A percentile compares a stretch with the other conserved stretches of the same genome.
Conservation (phyloP, 1,284 basidiomycete genomes). For the Apiotrichum akiyoshidainum region DNA sequence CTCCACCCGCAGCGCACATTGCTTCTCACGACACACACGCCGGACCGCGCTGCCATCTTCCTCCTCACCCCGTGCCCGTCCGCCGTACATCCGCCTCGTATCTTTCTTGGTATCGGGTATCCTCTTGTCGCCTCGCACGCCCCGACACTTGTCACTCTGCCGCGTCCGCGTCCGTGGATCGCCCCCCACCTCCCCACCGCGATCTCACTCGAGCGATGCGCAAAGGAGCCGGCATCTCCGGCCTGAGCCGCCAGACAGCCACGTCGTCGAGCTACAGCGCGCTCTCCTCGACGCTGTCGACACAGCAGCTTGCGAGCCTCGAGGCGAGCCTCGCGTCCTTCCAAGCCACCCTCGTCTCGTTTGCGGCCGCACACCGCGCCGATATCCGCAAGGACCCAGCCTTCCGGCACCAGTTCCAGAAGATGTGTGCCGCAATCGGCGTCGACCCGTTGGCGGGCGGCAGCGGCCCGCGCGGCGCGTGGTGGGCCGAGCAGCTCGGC, state of each 20-base stretch:
- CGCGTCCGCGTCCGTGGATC: too few species aligned
- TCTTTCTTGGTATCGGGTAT: too few species aligned
- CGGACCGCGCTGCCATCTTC: too few species aligned
- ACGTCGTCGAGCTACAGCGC: conserved; percentile 62
- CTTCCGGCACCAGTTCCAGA: conserved; percentile 88
- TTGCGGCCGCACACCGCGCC: conserved; percentile 77
- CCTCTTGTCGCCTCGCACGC: too few species aligned
- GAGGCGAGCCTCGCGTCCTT: conserved; percentile 72
- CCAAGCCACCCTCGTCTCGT: conserved; percentile 71
- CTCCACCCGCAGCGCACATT: too few species aligned
- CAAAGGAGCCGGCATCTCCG: conserved; percentile 55
- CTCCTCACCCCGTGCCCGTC: too few species aligned
- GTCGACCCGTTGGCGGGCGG: conserved; percentile 82
- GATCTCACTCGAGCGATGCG: too few species aligned
- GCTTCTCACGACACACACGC: too few species aligned
- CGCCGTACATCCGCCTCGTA: too few species aligned
- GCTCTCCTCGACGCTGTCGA: conserved; percentile 74
- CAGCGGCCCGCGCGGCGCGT: conserved; percentile 50
- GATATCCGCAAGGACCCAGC: conserved; percentile 81
- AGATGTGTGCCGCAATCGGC: conserved; percentile 92
- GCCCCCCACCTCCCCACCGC: too few species aligned
- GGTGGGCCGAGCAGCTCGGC: conserved; percentile 84
- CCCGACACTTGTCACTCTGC: too few species aligned
- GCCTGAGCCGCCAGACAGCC: conserved; percentile 51
- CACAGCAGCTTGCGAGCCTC: conserved; percentile 71